A percentile compares a stretch with the other conserved stretches of the same genome.
Conservation (phyloP, 345 rosid genomes). For the Eucalyptus camaldulensis region DNA sequence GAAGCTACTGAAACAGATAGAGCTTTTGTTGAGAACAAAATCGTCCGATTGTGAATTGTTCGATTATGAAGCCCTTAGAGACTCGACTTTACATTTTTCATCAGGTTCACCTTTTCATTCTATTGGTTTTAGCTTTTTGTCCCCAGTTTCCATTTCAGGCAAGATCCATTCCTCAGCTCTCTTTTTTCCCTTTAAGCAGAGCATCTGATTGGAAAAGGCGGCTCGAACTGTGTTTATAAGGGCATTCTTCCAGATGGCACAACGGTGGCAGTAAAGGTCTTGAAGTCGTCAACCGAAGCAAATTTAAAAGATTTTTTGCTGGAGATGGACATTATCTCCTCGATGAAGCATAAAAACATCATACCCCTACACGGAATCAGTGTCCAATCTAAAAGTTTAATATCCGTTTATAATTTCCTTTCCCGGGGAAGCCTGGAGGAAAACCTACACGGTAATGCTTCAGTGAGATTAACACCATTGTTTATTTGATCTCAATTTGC, state of each 20-base stretch:
- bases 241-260: slow-evolving; percentile 69
- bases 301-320: slow-evolving; percentile 45
- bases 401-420: slow-evolving; percentile 65
- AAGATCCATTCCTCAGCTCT: background rate
- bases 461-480: background rate
- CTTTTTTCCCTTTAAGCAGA: slow-evolving; percentile 6
- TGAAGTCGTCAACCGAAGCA: slow-evolving; percentile 47
- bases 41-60: slow-evolving; percentile 40
- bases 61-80: slow-evolving; percentile 36
- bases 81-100: slow-evolving; percentile 59
- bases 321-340: slow-evolving; percentile 68
- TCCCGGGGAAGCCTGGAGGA: slow-evolving; percentile 75
- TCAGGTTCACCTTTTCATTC: slow-evolving; percentile 29
- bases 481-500: background rate
- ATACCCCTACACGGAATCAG: slow-evolving; percentile 61
- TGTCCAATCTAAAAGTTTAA: slow-evolving; percentile 29
- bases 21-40: slow-evolving; percentile 22
- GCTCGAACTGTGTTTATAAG: slow-evolving; percentile 62
- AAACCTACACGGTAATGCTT: slow-evolving; percentile 47
- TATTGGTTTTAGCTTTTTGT: background rate
- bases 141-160: background rate
- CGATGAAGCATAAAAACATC: slow-evolving; percentile 49
- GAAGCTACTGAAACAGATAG: slow-evolving; percentile 12
- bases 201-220: slow-evolving; percentile 77
- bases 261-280: slow-evolving; percentile 61